Evolutionary conservation across 345 rosid species (phyloP), one percentile per base, ranked within the genome.

Genomic region (Lagerstroemia speciosa): DNA sequence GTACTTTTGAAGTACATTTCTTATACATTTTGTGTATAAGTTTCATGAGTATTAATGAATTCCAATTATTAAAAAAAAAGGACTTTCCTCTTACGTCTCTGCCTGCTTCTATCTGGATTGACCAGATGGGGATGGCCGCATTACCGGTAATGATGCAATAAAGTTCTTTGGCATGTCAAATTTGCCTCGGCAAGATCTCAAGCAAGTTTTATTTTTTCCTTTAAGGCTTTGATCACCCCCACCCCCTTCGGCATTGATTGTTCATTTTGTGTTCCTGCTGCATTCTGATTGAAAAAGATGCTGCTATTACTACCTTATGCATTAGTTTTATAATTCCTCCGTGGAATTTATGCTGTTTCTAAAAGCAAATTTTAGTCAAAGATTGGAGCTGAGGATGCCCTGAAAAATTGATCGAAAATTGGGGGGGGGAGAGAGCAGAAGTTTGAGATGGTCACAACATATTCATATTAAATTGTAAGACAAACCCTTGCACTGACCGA

Each of bases 141-240:
- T 93, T 33, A 93, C 97, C 17, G 98, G 98, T 8, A 80, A 60
- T 70, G 98, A 93, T 65, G 98, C 98, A 45, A 87, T 78, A 27
- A 87, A 88, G 70, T 91, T 93, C 80, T 89, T 93, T 61, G 73
- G 83, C 33, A 76, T 91, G 90, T 87, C 98, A 3, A 89, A 83
- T 78, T 73, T 93, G 72, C 74, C 94, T 15, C 91, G 98, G 0
- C 87, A 79, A 15, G 91, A 89, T 80, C 94, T 93, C 64, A 91
- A 93, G 85, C 92, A 82, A 93, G 98, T 91, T 63, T 9, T 33
- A 40, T 2, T n/a, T 9, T 50, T 38, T 33, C 64, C 3, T 71
- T 74, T 52, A 48, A 7, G n/a, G 24, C 8, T 4, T 17, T 46
- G 52, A 14, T 48, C 6, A 3, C 17, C 24, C 14, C 16, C 33